Percentiles rank a stretch among this genome's conserved stretches.
These are phyloP conservation scores for Triticum turgidum DNA, from an alignment of 176 grass and related monocot genomes.

Conservation along the genomic window DNA sequence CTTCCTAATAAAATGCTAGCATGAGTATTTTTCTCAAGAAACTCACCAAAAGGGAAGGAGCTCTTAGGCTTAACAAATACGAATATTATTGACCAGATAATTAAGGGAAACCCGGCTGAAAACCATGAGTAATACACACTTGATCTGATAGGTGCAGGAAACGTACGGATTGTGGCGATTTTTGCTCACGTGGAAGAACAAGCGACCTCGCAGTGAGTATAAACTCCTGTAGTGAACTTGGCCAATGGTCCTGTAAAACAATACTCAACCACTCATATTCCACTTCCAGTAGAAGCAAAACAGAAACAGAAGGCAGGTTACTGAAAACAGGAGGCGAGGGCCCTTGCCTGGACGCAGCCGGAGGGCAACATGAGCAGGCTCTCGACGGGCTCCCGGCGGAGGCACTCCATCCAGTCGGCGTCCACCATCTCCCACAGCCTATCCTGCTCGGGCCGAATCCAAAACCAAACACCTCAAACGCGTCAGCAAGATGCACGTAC, in stretches of 20 bases:
- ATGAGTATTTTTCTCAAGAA: no score
- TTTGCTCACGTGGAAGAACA: slow-evolving; percentile 60
- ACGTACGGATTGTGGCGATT: slow-evolving; percentile 49
- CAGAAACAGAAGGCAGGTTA: background rate
- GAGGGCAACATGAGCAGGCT: slow-evolving; percentile 68
- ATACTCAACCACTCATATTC: background rate
- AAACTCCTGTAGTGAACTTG: slow-evolving; percentile 61
- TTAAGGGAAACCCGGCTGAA: background rate
- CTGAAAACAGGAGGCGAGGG: background rate
- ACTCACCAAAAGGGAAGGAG: no score
- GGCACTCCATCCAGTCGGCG: slow-evolving; percentile 85
- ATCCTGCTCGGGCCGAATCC: slow-evolving; percentile 42
- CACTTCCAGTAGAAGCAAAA: background rate
- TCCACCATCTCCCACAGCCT: slow-evolving; percentile 79
- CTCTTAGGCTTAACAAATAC: no score
- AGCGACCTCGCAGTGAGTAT: slow-evolving; percentile 55
- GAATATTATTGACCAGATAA: no score
- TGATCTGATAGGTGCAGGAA: background rate
- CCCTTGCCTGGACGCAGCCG: slow-evolving; percentile 56
- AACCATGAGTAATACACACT: background rate
- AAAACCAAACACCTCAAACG: background rate
- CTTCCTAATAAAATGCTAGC: background rate
- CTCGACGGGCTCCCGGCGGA: slow-evolving; percentile 57
- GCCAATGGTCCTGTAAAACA: slow-evolving; percentile 69
- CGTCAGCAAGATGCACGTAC: background rate